phyloP scores from a whole-genome alignment of 208 protist species.

The Trypanosoma boissoni region DNA sequence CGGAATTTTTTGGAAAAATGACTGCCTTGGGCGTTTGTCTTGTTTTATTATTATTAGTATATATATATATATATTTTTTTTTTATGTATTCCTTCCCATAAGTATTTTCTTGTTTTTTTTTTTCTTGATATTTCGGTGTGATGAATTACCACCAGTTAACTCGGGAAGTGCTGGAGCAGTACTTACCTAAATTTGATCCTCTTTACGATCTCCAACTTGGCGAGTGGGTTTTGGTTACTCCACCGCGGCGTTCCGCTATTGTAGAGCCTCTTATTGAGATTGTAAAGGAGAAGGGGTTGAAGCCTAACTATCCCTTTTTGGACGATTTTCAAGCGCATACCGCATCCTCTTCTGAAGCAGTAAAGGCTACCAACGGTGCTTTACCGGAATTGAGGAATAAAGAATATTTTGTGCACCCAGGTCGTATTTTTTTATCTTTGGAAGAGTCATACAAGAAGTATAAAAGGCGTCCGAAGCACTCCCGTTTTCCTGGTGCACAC shows the following conservation, averaged over 20 bases:
- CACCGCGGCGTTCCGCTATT: constrained; percentile 36
- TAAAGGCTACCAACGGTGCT: not conserved
- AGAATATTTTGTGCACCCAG: not conserved
- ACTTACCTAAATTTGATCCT: constrained; percentile 70
- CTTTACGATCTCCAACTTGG: constrained; percentile 62
- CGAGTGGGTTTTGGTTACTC: constrained; percentile 78
- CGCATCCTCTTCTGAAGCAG: not conserved
- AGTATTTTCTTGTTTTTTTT: constrained; percentile 19
- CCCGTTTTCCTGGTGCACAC: not conserved
- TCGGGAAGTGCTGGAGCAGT: constrained; percentile 40
- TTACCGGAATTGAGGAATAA: not conserved
- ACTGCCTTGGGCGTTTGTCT: constrained; percentile 13
- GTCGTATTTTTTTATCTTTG: constrained; percentile 19
- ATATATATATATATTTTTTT: constrained; percentile 17
- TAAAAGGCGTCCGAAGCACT: not conserved
- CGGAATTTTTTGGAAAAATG: too few species aligned
- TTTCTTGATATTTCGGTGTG: constrained; percentile 15
- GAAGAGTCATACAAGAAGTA: constrained; percentile 16
- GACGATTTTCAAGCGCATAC: not conserved
- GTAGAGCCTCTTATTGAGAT: constrained; percentile 54
- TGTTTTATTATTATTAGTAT: constrained; percentile 13
- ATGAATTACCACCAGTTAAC: constrained; percentile 30
- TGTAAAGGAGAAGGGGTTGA: constrained; percentile 25
- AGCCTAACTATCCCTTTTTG: constrained; percentile 24
- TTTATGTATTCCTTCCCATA: not conserved